These are phyloP conservation scores for Teunomyces barrocoloradensis DNA, from an alignment of 805 yeast genomes.

Conservation along the genomic window DNA sequence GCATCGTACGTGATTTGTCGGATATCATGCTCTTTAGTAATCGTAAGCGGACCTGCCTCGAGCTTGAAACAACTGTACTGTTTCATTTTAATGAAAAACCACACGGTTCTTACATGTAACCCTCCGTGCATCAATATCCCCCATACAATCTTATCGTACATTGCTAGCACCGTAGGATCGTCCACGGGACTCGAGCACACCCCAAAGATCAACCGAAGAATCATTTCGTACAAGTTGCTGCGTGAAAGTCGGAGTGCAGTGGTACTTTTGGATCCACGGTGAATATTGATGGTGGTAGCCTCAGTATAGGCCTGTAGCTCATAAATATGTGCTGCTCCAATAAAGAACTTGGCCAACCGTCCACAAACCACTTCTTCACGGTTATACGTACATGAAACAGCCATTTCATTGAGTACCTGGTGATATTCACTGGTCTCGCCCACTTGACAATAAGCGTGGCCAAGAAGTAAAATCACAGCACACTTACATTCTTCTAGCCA, in stretches of 20 bases:
- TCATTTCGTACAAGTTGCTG: conserved; percentile 28
- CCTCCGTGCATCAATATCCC: conserved; percentile 46
- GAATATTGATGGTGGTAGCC: conserved; percentile 6
- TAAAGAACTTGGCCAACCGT: conserved; percentile 10
- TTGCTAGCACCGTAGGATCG: conserved; percentile 31
- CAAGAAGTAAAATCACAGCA: conserved; percentile 1
- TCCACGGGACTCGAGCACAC: conserved; percentile 28
- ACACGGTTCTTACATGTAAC: conserved; percentile 37
- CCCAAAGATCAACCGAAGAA: conserved; percentile 38
- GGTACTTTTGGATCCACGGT: conserved; percentile 5
- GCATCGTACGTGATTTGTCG: conserved; percentile 12
- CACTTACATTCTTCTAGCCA: neutral
- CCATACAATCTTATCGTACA: conserved; percentile 41
- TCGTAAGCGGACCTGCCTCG: conserved; percentile 20
- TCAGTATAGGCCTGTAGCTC: conserved; percentile 18
- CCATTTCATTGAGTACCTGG: neutral
- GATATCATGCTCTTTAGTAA: conserved; percentile 28
- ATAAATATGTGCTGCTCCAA: conserved; percentile 18
- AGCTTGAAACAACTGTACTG: conserved; percentile 21
- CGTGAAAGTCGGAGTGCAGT: conserved; percentile 9
- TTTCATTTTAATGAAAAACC: conserved; percentile 41
- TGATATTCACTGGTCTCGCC: neutral
- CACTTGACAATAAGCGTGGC: conserved; percentile 3
- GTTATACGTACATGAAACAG: neutral
- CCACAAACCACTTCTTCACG: neutral